These are phyloP conservation scores for Closterium sp. DNA, from an alignment of 139 green algal species.

Conservation along the genomic window DNA sequence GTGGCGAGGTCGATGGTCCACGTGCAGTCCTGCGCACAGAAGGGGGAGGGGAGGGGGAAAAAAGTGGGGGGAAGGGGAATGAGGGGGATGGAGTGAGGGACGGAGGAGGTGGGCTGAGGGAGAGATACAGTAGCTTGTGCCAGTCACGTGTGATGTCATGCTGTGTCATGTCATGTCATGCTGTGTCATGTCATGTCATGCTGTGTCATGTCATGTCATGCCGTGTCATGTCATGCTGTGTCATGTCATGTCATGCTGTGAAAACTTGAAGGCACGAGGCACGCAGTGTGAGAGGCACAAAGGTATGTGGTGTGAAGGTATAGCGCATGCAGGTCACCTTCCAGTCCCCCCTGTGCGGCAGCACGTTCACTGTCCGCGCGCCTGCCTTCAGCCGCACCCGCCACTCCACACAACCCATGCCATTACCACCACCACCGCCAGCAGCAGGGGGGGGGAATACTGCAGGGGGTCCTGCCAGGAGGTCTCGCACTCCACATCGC, in stretches of 20 bases:
- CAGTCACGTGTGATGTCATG: no score
- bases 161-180: no score
- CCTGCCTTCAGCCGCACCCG: neutral
- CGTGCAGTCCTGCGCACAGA: neutral
- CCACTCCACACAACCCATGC: constrained; percentile 13
- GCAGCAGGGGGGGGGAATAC: neutral
- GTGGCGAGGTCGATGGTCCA: neutral
- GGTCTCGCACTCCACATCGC: neutral
- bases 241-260: no score
- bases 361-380: constrained; percentile 4
- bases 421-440: neutral
- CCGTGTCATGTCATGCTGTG: no score
- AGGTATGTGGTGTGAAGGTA: neutral
- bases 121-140: no score
- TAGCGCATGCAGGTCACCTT: constrained; percentile 15
- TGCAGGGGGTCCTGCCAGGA: constrained; percentile 8
- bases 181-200: no score
- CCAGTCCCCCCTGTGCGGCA: constrained; percentile 26
- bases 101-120: no score
- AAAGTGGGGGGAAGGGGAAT: neutral
- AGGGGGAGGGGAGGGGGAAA: neutral
- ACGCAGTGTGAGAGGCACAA: neutral
- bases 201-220: no score
- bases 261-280: no score
- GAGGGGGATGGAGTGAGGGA: no score